Evolutionary conservation across 139 green algal genomes (phyloP), one percentile per base, ranked within the genome.

Genomic region (Coelastrella sp.): DNA sequence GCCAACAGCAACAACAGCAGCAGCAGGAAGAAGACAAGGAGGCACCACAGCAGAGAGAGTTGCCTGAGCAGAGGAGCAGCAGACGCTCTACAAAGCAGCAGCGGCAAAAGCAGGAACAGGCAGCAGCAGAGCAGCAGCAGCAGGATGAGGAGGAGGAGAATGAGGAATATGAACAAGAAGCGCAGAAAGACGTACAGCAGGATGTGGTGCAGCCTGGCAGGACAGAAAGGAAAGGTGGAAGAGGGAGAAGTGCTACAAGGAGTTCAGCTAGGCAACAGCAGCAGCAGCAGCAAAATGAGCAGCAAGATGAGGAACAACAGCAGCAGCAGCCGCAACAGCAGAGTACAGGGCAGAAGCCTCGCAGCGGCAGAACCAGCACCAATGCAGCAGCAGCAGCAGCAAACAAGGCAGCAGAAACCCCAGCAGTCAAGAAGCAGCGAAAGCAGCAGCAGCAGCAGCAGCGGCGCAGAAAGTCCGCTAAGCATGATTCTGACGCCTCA

Each of bases 1-100:
- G 25, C 25, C 41, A 43, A 37, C n/a, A 79, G 41, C 71, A 62
- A 30, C 71, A 79, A 41, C 71, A 63, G 41, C 40, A 79, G 25
- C 40, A 76, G 67, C 67, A 76, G 37, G 9, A 76, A 11, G 35
- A 76, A 38, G 35, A 37, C 23, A 2, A 76, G 40, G 5, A 37
- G 68, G 13, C 34, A 32, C n/a, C n/a, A n/a, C n/a, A n/a, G n/a
- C n/a, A n/a, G n/a, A n/a, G n/a, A n/a, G n/a, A n/a, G n/a, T n/a
- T n/a, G n/a, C n/a, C n/a, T n/a, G n/a, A n/a, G n/a, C n/a, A n/a
- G n/a, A n/a, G n/a, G n/a, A n/a, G n/a, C n/a, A n/a, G n/a, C n/a
- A n/a, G n/a, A n/a, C n/a, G n/a, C n/a, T n/a, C n/a, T n/a, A n/a
- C n/a, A 38, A 37, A 53, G 66, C 34, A 34, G 19, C 68, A 59